Evolutionary conservation across 164 flowering plant species (phyloP).

Genomic region (Protea cynaroides): DNA sequence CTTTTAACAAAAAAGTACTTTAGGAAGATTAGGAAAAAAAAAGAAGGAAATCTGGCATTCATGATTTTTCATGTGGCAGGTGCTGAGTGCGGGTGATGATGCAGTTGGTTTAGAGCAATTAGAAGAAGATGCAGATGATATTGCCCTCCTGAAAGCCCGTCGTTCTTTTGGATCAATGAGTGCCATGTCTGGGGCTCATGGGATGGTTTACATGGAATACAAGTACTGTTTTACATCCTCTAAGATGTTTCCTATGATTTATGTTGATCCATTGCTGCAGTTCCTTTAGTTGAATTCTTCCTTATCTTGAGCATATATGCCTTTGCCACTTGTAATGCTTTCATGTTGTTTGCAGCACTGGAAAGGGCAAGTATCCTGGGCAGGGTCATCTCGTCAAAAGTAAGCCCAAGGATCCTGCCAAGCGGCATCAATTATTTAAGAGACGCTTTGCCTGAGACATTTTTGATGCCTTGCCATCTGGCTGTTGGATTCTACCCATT

Average conservation of each 20-base stretch:
- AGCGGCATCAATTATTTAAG: slow-evolving; percentile 68
- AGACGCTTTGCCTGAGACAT: slow-evolving; percentile 42
- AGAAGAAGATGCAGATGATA: slow-evolving; percentile 85
- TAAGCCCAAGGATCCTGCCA: slow-evolving; percentile 87
- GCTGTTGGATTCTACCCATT: no score
- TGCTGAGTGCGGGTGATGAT: slow-evolving; percentile 81
- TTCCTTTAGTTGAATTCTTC: background rate
- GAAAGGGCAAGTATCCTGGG: slow-evolving; percentile 36
- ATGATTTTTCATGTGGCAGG: slow-evolving; percentile 33
- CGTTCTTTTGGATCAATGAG: slow-evolving; percentile 75
- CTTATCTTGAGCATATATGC: background rate
- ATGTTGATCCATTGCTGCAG: background rate
- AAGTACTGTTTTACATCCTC: slow-evolving; percentile 27
- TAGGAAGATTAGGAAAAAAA: no score
- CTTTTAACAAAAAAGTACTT: background rate
- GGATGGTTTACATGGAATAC: slow-evolving; percentile 94
- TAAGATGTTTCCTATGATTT: background rate
- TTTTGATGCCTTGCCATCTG: background rate
- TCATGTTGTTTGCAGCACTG: slow-evolving; percentile 44
- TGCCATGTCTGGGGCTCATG: slow-evolving; percentile 85
- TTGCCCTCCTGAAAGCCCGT: slow-evolving; percentile 73
- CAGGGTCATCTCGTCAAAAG: slow-evolving; percentile 51
- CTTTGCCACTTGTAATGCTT: background rate
- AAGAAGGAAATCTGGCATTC: background rate
- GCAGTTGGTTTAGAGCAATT: slow-evolving; percentile 79